Evolutionary conservation across 1,284 basidiomycete genomes (phyloP), one percentile per base, ranked within the genome.

Genomic region (Lentinus polychrous): DNA sequence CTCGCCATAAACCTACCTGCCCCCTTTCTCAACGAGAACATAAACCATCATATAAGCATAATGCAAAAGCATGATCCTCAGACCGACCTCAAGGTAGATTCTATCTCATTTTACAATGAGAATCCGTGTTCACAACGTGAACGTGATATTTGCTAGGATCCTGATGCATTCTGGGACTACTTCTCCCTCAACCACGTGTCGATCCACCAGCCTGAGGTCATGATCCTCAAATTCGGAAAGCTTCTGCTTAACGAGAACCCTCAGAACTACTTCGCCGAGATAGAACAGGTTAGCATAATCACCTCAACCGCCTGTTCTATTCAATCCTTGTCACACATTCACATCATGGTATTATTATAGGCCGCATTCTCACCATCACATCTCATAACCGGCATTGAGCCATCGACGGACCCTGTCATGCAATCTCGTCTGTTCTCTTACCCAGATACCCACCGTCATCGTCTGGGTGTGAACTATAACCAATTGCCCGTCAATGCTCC

Each of bases 361-460:
- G 72, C 70, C 51, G 91, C 91, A 1, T 94, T 91, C 73, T 78
- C 88, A 31, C 94, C 94, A 0, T 86, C 88, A 0, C 91, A 96
- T 66, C 68, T 84, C 44, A 71, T 95, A 2, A 88, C 88, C 1
- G 94, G 93, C 64, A 79, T 94, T 59, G 94, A 95, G 73, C 78
- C 91, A 32, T 85, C 86, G 14, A 79, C 83, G 33, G 94, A 96
- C 68, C 94, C 94, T 14, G 88, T 96, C 52, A 75, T 96, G 54
- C 94, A 96, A 67, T 86, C 86, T 23, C 89, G 94, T 53, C 78
- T 96, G 36, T 96, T 95, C 82, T 91, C 91, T 8, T 97, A 97
- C 76, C 90, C 92, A 3, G 94, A 96, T 66, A 91, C 94, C 6
- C 93, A 95, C 67, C 83, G 91, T 52, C 86, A 94, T 73, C 84